phyloP scores from a whole-genome alignment of 2,329 filamentous ascomycete species.

The Teratosphaeriaceae sp. region DNA sequence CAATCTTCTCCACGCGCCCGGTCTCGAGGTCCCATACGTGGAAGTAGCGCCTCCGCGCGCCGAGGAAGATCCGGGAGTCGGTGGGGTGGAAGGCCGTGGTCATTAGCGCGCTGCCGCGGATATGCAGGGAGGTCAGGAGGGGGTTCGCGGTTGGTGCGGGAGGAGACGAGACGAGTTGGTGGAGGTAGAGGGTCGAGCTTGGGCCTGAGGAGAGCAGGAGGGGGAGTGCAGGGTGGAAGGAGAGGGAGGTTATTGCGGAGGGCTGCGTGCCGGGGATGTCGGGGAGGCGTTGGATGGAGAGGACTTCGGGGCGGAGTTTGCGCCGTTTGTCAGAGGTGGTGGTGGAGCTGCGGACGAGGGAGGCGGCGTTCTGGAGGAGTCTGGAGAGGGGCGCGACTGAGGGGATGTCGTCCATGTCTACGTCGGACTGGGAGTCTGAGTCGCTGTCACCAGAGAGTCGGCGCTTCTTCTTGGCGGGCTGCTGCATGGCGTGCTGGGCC shows the following conservation, averaged over 20 bases:
- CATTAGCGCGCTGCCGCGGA: constrained; percentile 74
- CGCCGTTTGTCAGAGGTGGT: constrained; percentile 50
- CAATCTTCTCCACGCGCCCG: constrained; percentile 76
- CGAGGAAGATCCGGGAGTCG: constrained; percentile 78
- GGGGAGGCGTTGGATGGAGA: constrained; percentile 84
- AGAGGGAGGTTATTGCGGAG: constrained; percentile 70
- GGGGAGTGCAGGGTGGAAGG: constrained; percentile 83
- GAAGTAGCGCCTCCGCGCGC: constrained; percentile 83
- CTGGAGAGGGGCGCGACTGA: constrained; percentile 70
- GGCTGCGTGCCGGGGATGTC: constrained; percentile 75
- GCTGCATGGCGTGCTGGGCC: constrained; percentile 43
- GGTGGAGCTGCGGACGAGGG: constrained; percentile 49
- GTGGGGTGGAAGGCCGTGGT: constrained; percentile 68
- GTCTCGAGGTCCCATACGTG: constrained; percentile 87
- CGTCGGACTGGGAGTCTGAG: constrained; percentile 43
- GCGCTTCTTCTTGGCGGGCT: constrained; percentile 41
- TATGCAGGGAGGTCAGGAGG: constrained; percentile 80
- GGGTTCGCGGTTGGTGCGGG: constrained; percentile 71
- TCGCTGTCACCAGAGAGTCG: constrained; percentile 32
- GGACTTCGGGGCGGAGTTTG: constrained; percentile 75
- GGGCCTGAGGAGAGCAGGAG: constrained; percentile 85
- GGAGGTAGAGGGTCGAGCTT: constrained; percentile 77
- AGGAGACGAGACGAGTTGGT: constrained; percentile 75
- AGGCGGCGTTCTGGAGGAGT: constrained; percentile 68
- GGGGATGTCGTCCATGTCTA: constrained; percentile 48